phyloP scores from a whole-genome alignment of 352 stramenopile species.

The Achlya hypogyna region DNA sequence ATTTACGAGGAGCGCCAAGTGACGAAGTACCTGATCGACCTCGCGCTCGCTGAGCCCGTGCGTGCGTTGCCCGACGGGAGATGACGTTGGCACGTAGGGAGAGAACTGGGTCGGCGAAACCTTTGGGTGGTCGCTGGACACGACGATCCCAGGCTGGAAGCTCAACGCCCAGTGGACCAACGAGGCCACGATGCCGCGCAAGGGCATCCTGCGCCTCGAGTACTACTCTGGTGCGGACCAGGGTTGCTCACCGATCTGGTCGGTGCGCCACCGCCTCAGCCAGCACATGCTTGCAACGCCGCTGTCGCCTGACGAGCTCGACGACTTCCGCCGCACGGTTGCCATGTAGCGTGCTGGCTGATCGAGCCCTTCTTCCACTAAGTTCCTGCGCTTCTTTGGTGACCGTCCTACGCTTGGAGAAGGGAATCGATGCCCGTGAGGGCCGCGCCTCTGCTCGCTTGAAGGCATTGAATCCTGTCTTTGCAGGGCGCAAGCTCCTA shows the following conservation, averaged over 20 bases:
- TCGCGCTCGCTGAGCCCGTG: slow-evolving; percentile 58
- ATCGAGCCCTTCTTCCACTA: no score
- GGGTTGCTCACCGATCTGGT: slow-evolving; percentile 27
- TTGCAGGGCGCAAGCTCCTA: no score
- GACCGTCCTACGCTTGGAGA: no score
- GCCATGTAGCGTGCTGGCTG: no score
- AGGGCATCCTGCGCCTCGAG: slow-evolving; percentile 54
- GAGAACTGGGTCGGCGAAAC: slow-evolving; percentile 69
- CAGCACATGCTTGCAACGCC: not conserved
- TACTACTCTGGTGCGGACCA: slow-evolving; percentile 69
- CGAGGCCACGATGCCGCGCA: slow-evolving; percentile 59
- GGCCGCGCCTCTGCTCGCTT: no score
- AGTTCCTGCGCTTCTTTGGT: no score
- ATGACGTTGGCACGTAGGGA: slow-evolving; percentile 15
- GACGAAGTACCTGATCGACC: slow-evolving; percentile 48
- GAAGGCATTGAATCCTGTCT: no score
- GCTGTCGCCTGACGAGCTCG: not conserved
- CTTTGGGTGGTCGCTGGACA: slow-evolving; percentile 62
- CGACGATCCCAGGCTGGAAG: slow-evolving; percentile 63
- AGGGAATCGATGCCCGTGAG: no score
- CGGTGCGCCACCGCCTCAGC: not conserved
- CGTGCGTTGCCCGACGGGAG: not conserved
- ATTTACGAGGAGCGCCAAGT: slow-evolving; percentile 60
- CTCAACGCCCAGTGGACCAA: slow-evolving; percentile 71
- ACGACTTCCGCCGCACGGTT: not conserved